Evolutionary conservation across 179 eudicot genomes (phyloP).

Genomic region (Vitellaria paradoxa): DNA sequence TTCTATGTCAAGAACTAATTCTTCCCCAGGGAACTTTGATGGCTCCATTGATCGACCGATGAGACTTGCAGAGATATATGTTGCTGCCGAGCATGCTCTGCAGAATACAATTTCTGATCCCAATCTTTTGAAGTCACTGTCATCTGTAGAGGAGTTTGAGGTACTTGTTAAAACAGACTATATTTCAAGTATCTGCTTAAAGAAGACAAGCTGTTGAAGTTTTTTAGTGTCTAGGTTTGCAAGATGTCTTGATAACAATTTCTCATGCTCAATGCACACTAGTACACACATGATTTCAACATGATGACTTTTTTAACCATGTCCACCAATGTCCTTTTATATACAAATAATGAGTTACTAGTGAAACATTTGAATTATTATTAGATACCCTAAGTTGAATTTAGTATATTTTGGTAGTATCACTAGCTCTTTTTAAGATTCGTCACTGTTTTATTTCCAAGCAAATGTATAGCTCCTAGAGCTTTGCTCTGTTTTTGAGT

Average conservation of each 20-base stretch:
- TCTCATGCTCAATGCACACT: neutral
- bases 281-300: too few species aligned
- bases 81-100: conserved; percentile 94
- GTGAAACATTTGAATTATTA: neutral
- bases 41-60: conserved; percentile 78
- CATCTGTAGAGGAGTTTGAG: conserved; percentile 90
- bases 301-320: neutral
- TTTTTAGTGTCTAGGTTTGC: neutral
- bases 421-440: conserved; percentile 4
- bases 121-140: conserved; percentile 65
- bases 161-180: conserved; percentile 30
- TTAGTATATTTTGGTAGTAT: neutral
- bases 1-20: conserved; percentile 73
- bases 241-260: neutral
- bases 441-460: neutral
- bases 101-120: conserved; percentile 69
- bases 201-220: neutral
- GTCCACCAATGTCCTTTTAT: neutral
- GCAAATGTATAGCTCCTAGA: neutral
- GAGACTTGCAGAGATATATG: conserved; percentile 92
- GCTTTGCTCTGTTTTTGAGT: neutral
- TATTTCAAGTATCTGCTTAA: neutral
- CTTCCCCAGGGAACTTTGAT: conserved; percentile 83
- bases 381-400: neutral
- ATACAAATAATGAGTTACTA: neutral